Percentiles rank a stretch among this genome's conserved stretches.
These are phyloP conservation scores for Lomentospora prolificans DNA, from an alignment of 2,329 filamentous ascomycete species.

Conservation along the genomic window DNA sequence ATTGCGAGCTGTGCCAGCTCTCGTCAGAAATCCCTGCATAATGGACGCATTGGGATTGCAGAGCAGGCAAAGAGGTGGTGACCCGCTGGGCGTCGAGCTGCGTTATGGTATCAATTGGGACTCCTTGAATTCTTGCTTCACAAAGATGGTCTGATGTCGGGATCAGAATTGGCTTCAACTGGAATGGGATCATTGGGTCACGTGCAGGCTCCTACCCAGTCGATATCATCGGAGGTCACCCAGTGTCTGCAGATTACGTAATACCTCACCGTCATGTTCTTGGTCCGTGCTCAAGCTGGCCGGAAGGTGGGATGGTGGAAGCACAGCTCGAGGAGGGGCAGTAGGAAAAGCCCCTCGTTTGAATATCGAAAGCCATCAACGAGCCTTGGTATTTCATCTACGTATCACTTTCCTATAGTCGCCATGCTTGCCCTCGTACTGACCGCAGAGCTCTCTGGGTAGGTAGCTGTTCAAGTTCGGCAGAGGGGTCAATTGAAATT, in stretches of 20 bases:
- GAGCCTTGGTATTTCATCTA: too few species aligned
- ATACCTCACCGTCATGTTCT: not conserved
- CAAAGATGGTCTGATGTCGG: constrained; percentile 7
- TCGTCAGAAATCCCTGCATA: constrained; percentile 63
- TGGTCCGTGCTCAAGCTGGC: constrained; percentile 2
- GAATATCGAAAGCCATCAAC: not conserved
- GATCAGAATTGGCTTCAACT: not conserved
- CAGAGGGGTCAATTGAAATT: not conserved
- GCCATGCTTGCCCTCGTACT: constrained; percentile 57
- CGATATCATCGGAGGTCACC: too few species aligned
- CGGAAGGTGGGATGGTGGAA: too few species aligned
- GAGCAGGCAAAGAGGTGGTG: not conserved
- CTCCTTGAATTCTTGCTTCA: not conserved
- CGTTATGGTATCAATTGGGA: not conserved
- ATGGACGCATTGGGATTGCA: constrained; percentile 22
- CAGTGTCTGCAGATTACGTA: not conserved
- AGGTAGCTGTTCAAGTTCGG: constrained; percentile 17
- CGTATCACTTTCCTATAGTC: constrained; percentile 4
- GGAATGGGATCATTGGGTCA: not conserved
- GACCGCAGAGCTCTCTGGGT: constrained; percentile 63
- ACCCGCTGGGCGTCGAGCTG: not conserved
- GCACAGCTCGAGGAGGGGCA: not conserved
- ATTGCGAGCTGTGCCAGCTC: constrained; percentile 52
- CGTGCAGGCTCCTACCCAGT: too few species aligned
- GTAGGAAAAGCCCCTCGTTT: constrained; percentile 2